A percentile compares a stretch with the other conserved stretches of the same genome.
Conservation (phyloP, 768 basidiomycete species). For the Lepiota brunneoincarnata region DNA sequence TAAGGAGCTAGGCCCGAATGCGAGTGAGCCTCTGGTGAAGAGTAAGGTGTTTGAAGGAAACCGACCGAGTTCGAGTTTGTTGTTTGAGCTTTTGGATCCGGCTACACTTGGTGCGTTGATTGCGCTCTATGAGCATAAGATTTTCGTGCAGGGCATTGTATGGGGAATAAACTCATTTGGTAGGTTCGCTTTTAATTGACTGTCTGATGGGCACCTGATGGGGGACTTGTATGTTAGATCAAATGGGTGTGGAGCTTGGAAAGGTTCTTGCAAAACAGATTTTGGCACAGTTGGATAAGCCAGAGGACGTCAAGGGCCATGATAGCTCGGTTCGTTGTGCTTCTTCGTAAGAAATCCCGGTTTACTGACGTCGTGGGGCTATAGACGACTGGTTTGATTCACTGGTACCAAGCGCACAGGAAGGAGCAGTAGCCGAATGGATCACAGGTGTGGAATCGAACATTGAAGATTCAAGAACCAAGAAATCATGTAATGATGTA, state of each 20-base stretch:
- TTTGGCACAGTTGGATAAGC: slow-evolving; percentile 78
- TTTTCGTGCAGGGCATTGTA: slow-evolving; percentile 94
- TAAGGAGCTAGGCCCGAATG: slow-evolving; percentile 61
- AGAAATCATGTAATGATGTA: background rate
- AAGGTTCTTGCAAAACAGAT: slow-evolving; percentile 98
- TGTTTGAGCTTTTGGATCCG: slow-evolving; percentile 93
- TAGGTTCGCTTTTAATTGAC: slow-evolving; percentile 29
- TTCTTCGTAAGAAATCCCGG: background rate
- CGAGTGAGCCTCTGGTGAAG: slow-evolving; percentile 86
- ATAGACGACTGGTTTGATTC: slow-evolving; percentile 93
- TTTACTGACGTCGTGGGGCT: background rate
- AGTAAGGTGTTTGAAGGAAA: slow-evolving; percentile 99
- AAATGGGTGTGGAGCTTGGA: slow-evolving; percentile 99
- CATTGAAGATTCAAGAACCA: background rate
- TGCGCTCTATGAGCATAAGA: slow-evolving; percentile 97
- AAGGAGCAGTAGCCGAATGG: slow-evolving; percentile 44
- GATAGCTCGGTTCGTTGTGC: slow-evolving; percentile 70
- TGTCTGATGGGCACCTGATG: background rate
- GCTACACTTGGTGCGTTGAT: slow-evolving; percentile 87
- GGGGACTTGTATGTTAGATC: slow-evolving; percentile 52
- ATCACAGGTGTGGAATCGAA: background rate
- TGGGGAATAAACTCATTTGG: slow-evolving; percentile 99
- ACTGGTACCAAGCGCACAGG: slow-evolving; percentile 92
- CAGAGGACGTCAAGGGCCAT: slow-evolving; percentile 80
- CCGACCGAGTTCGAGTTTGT: slow-evolving; percentile 91